Percentiles rank a stretch among this genome's conserved stretches.
Evolutionary conservation across 2,329 filamentous ascomycete genomes (phyloP).

Genomic region (Penicillium sp.): DNA sequence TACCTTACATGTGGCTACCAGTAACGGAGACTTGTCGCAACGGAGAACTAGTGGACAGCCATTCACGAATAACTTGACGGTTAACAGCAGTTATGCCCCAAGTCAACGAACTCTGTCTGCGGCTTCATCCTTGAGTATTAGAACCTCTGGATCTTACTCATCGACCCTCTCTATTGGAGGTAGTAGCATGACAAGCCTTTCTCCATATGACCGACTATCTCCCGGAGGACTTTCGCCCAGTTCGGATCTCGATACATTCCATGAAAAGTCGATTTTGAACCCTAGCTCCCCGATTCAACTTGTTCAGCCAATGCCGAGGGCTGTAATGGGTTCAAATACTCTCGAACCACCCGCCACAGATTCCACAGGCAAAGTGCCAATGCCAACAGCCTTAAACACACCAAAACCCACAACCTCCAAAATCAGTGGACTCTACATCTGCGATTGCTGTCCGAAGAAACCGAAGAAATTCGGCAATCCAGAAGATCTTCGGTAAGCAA

Average conservation of each 20-base stretch:
- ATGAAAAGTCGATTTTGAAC: slow-evolving; percentile 52
- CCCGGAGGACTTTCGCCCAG: slow-evolving; percentile 61
- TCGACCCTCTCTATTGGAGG: slow-evolving; percentile 62
- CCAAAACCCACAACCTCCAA: slow-evolving; percentile 43
- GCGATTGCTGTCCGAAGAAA: slow-evolving; percentile 95
- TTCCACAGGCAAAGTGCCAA: slow-evolving; percentile 50
- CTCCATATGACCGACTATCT: slow-evolving; percentile 62
- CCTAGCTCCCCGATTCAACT: slow-evolving; percentile 50
- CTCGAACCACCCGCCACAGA: slow-evolving; percentile 43
- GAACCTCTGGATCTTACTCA: slow-evolving; percentile 60
- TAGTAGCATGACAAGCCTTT: slow-evolving; percentile 66
- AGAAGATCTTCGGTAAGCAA: slow-evolving; percentile 76
- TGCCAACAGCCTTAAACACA: slow-evolving; percentile 34
- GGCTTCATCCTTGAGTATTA: slow-evolving; percentile 61
- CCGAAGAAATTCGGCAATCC: slow-evolving; percentile 89
- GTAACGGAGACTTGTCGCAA: slow-evolving; percentile 55
- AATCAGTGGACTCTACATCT: slow-evolving; percentile 66
- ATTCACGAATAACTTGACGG: slow-evolving; percentile 55
- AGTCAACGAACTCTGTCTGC: slow-evolving; percentile 65
- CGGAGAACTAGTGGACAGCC: slow-evolving; percentile 56
- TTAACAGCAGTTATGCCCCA: slow-evolving; percentile 55
- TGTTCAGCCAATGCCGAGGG: slow-evolving; percentile 38
- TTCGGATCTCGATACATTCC: slow-evolving; percentile 54
- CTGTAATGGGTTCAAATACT: slow-evolving; percentile 35
- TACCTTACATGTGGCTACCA: slow-evolving; percentile 34